These are phyloP conservation scores for Rhizopogon sp. DNA, from an alignment of 768 basidiomycete genomes.

Conservation along the genomic window DNA sequence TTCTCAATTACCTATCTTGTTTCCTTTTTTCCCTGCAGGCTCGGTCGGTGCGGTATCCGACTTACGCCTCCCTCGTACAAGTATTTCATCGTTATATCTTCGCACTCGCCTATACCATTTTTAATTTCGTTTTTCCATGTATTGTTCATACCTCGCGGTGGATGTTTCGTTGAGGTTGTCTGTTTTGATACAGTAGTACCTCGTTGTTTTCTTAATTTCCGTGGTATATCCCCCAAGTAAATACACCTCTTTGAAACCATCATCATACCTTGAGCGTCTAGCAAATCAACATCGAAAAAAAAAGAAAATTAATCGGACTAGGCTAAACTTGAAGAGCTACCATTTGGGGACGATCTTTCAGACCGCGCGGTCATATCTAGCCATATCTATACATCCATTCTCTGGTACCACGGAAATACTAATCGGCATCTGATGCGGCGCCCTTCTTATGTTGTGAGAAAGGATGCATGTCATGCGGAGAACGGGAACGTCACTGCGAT, in stretches of 20 bases:
- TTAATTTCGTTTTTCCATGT: slow-evolving; percentile 15
- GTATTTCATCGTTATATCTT: slow-evolving; percentile 10
- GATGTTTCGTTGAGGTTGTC: slow-evolving; percentile 8
- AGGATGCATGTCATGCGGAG: background rate
- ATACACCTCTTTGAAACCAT: background rate
- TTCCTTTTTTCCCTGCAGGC: background rate
- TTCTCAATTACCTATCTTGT: background rate
- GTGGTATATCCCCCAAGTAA: slow-evolving; percentile 2
- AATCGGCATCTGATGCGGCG: background rate
- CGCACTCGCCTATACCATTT: slow-evolving; percentile 17
- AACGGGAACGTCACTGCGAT: background rate
- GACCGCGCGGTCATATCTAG: background rate
- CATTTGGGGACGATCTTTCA: background rate
- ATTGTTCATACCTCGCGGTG: slow-evolving; percentile 18
- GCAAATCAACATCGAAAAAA: too few relatives aligned
- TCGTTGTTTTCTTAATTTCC: slow-evolving; percentile 13
- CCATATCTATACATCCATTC: background rate
- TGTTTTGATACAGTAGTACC: slow-evolving; percentile 10
- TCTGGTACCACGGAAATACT: background rate
- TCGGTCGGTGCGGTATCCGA: slow-evolving; percentile 1
- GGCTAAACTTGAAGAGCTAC: background rate
- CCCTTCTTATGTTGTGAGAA: background rate
- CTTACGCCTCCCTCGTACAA: slow-evolving; percentile 1
- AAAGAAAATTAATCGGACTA: too few relatives aligned
- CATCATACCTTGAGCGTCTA: background rate